Conservation (phyloP, 441 rosid species). For the Corymbia citriodora region DNA sequence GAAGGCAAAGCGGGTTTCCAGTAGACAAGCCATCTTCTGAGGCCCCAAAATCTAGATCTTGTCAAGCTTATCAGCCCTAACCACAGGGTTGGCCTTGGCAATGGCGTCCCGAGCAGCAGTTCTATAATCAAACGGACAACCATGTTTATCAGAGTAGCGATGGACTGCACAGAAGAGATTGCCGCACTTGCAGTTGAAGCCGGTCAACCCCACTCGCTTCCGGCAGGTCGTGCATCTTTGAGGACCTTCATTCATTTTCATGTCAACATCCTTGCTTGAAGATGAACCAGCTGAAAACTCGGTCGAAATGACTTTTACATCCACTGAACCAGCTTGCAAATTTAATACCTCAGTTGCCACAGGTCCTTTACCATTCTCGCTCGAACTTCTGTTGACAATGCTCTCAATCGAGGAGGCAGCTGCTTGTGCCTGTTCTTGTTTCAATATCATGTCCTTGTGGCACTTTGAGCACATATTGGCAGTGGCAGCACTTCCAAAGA, state of each 20-base stretch:
- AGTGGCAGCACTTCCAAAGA: constrained; percentile 61
- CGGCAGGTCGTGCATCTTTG: constrained; percentile 41
- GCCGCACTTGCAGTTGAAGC: constrained; percentile 70
- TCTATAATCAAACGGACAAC: constrained; percentile 61
- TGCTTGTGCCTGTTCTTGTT: constrained; percentile 43
- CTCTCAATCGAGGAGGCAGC: constrained; percentile 39
- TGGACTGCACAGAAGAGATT: constrained; percentile 59
- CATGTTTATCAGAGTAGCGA: constrained; percentile 76
- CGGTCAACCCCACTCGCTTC: constrained; percentile 63
- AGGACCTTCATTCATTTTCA: constrained; percentile 37
- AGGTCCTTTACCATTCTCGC: constrained; percentile 19
- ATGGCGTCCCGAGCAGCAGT: constrained; percentile 53
- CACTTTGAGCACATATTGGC: constrained; percentile 67
- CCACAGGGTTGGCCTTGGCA: constrained; percentile 52
- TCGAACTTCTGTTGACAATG: constrained; percentile 31
- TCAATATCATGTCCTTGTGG: constrained; percentile 41
- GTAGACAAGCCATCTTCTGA: constrained; percentile 5
- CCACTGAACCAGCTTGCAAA: constrained; percentile 11
- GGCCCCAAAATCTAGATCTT: constrained; percentile 17
- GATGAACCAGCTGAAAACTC: constrained; percentile 1
- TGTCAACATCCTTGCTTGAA: neutral
- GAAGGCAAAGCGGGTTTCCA: neutral
- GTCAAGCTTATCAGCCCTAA: constrained; percentile 56
- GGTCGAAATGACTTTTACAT: neutral
- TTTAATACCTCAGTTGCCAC: constrained; percentile 6